phyloP scores from a whole-genome alignment of 345 rosid genomes.

The Erucastrum elatum region DNA sequence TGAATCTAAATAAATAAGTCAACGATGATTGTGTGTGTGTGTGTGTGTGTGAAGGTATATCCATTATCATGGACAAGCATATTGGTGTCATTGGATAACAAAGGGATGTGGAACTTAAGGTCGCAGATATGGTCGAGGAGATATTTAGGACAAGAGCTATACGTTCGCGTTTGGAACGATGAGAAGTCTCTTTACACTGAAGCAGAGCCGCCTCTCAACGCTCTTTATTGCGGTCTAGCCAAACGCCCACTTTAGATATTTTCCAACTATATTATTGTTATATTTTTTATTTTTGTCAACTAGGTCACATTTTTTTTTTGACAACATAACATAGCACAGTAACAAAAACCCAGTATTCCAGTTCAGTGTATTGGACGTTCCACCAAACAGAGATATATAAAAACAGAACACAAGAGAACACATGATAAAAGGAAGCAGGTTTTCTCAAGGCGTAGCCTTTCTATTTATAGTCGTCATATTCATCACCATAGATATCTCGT shows the following conservation, averaged over 20 bases:
- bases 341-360: too few relatives aligned
- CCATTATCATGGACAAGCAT: constrained; percentile 72
- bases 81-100: constrained; percentile 76
- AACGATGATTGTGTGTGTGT: constrained; percentile 13
- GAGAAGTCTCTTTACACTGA: constrained; percentile 47
- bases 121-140: constrained; percentile 67
- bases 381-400: too few relatives aligned
- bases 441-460: too few relatives aligned
- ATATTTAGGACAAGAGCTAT: constrained; percentile 76
- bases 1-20: neutral
- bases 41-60: constrained; percentile 55
- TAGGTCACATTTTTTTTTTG: too few relatives aligned
- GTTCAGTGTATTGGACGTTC: too few relatives aligned
- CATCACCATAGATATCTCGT: too few relatives aligned
- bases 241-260: constrained; percentile 24
- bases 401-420: too few relatives aligned
- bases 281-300: too few relatives aligned
- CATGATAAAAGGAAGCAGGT: too few relatives aligned
- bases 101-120: constrained; percentile 94
- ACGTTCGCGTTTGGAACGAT: constrained; percentile 68
- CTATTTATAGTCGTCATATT: too few relatives aligned
- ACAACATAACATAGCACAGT: too few relatives aligned
- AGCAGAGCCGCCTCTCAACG: constrained; percentile 43
- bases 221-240: constrained; percentile 46
- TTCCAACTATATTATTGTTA: neutral